Conservation (phyloP, 2,329 filamentous ascomycete species). For the Aspergillus ochraceoroseus region DNA sequence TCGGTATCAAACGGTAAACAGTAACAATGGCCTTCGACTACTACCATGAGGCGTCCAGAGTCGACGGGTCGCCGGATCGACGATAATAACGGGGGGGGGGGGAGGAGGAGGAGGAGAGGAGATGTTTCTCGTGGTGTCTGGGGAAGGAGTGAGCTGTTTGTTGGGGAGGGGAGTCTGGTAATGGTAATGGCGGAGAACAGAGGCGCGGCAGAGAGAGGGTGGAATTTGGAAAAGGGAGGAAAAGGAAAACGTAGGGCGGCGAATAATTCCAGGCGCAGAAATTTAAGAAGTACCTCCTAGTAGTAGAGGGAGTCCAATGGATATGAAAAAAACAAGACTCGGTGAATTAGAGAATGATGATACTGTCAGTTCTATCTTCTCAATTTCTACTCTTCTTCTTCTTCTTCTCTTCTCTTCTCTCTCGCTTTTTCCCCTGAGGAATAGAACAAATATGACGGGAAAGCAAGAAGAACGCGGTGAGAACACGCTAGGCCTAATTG, state of each 20-base stretch:
- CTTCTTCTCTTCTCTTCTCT: no score
- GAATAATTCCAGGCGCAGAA: slow-evolving; percentile 10
- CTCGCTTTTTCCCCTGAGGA: no score
- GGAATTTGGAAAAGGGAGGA: slow-evolving; percentile 19
- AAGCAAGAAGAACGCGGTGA: background rate
- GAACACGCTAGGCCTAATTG: slow-evolving; percentile 8
- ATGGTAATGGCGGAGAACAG: slow-evolving; percentile 15
- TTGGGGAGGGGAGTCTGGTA: slow-evolving; percentile 15
- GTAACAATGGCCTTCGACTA: slow-evolving; percentile 12
- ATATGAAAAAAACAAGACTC: no score
- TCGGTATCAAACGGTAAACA: slow-evolving; percentile 2
- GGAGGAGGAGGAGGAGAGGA: slow-evolving; percentile 1
- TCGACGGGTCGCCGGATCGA: slow-evolving; percentile 1
- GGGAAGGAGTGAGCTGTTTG: slow-evolving; percentile 11
- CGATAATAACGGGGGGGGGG: background rate
- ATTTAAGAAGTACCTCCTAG: no score
- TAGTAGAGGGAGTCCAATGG: no score
- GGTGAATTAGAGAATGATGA: no score
- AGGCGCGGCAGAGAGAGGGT: slow-evolving; percentile 11
- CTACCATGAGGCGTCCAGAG: slow-evolving; percentile 5
- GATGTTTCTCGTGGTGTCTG: slow-evolving; percentile 2
- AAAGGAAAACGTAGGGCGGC: slow-evolving; percentile 14
- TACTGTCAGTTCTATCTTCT: no score
- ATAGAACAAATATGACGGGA: slow-evolving; percentile 1
- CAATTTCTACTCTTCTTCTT: no score